Conservation (phyloP, 129 eudicot genomes). For the Deinandra increscens region DNA sequence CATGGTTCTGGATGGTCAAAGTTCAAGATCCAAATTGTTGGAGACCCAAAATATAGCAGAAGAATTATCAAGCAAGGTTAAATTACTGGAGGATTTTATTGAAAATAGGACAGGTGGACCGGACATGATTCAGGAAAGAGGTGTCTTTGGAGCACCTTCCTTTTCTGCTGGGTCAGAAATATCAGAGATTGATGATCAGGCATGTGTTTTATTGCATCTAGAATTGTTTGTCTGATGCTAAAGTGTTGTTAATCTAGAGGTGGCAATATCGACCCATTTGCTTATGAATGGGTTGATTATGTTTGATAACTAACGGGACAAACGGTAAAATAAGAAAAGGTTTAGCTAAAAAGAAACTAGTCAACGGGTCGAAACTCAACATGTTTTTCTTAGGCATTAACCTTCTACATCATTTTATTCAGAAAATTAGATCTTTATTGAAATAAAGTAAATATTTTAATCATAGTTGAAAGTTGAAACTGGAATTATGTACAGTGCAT, state of each 20-base stretch:
- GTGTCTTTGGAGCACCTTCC: conserved; percentile 36
- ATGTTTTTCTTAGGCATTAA: background rate
- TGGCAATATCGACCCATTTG: background rate
- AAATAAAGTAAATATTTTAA: background rate
- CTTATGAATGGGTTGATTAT: background rate
- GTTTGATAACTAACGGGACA: background rate
- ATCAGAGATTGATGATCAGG: conserved; percentile 83
- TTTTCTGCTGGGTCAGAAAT: conserved; percentile 70
- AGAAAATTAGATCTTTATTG: background rate
- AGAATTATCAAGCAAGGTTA: conserved; percentile 67
- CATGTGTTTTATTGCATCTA: conserved; percentile 33
- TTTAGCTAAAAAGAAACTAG: background rate
- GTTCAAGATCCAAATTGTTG: conserved; percentile 44
- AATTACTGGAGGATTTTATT: conserved; percentile 60
- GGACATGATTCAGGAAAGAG: conserved; percentile 47
- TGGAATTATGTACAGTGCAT: background rate
- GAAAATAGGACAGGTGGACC: conserved; percentile 38
- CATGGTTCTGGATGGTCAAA: conserved; percentile 47
- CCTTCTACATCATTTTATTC: background rate
- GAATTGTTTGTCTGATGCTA: conserved; percentile 9
- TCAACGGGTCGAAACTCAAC: background rate
- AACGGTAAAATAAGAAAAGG: background rate
- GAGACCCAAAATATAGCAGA: conserved; percentile 27
- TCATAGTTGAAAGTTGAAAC: background rate
- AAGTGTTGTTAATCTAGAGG: background rate